Conservation (phyloP, 1,284 basidiomycete genomes). For the Mycena sp. region DNA sequence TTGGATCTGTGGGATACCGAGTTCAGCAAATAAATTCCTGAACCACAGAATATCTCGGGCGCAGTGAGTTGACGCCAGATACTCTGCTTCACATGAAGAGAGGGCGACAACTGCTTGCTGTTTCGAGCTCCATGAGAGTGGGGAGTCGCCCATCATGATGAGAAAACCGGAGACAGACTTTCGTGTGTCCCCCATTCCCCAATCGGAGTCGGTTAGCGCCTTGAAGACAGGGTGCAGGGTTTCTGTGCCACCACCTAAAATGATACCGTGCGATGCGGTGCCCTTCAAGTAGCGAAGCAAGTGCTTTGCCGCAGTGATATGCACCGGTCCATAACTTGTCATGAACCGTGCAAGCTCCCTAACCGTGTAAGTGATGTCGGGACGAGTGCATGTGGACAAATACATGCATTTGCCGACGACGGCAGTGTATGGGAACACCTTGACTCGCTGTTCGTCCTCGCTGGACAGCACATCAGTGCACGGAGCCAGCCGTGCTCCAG, state of each 20-base stretch:
- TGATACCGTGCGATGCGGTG: constrained; percentile 27
- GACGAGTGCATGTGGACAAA: constrained; percentile 32
- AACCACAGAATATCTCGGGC: constrained; percentile 32
- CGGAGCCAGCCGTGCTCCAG: constrained; percentile 13
- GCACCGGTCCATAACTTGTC: constrained; percentile 25
- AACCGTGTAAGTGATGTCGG: no score
- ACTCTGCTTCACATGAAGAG: constrained; percentile 48
- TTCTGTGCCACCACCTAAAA: constrained; percentile 7
- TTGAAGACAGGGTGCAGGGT: not conserved
- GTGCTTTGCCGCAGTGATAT: constrained; percentile 35
- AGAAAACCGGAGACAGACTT: constrained; percentile 41
- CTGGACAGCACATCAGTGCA: no score
- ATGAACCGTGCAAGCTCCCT: constrained; percentile 32
- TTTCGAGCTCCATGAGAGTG: no score
- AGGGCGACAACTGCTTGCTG: no score
- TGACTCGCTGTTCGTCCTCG: constrained; percentile 20
- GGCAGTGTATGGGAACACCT: constrained; percentile 13
- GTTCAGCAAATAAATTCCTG: constrained; percentile 24
- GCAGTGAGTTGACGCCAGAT: constrained; percentile 42
- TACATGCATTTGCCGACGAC: constrained; percentile 37
- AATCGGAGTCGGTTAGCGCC: constrained; percentile 25
- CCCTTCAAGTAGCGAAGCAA: constrained; percentile 38
- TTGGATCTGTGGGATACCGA: constrained; percentile 37
- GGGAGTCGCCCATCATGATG: constrained; percentile 32
- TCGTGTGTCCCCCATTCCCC: constrained; percentile 22